These are phyloP conservation scores for Tephrocybe sp. DNA, from an alignment of 768 basidiomycete species.

Conservation along the genomic window DNA sequence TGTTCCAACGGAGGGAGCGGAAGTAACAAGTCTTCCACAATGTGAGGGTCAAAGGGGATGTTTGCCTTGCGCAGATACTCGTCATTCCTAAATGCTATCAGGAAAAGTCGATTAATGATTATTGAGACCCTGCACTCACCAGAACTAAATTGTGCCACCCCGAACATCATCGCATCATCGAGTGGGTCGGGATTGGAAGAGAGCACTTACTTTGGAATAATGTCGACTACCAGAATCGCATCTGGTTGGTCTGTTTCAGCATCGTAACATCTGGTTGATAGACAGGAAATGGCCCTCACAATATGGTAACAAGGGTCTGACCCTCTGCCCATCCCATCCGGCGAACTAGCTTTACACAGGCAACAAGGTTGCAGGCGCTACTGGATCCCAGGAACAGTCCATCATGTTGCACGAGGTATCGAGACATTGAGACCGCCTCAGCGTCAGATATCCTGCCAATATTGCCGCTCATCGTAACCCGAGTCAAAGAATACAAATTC, in stretches of 20 bases:
- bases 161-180: slow-evolving; percentile 11
- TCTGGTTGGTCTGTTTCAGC: slow-evolving; percentile 32
- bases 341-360: slow-evolving; percentile 79
- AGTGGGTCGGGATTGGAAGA: slow-evolving; percentile 3
- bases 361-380: slow-evolving; percentile 94
- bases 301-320: slow-evolving; percentile 78
- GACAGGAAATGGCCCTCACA: slow-evolving; percentile 50
- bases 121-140: slow-evolving; percentile 27
- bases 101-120: background rate
- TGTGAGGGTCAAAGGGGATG: slow-evolving; percentile 40
- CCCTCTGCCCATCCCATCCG: slow-evolving; percentile 69
- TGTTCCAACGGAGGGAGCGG: slow-evolving; percentile 20
- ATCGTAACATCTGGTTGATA: background rate
- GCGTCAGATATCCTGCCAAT: slow-evolving; percentile 79
- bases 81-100: slow-evolving; percentile 43
- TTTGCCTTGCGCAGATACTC: slow-evolving; percentile 47
- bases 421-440: slow-evolving; percentile 95
- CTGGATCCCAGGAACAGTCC: slow-evolving; percentile 96
- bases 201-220: slow-evolving; percentile 76
- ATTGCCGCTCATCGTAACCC: background rate
- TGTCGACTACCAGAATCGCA: slow-evolving; percentile 92
- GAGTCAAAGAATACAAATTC: background rate
- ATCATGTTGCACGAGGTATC: slow-evolving; percentile 87
- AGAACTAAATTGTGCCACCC: slow-evolving; percentile 34
- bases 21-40: slow-evolving; percentile 42